Evolutionary conservation across 495 filamentous ascomycete genomes (phyloP).

Genomic region (Recurvomyces mirabilis): DNA sequence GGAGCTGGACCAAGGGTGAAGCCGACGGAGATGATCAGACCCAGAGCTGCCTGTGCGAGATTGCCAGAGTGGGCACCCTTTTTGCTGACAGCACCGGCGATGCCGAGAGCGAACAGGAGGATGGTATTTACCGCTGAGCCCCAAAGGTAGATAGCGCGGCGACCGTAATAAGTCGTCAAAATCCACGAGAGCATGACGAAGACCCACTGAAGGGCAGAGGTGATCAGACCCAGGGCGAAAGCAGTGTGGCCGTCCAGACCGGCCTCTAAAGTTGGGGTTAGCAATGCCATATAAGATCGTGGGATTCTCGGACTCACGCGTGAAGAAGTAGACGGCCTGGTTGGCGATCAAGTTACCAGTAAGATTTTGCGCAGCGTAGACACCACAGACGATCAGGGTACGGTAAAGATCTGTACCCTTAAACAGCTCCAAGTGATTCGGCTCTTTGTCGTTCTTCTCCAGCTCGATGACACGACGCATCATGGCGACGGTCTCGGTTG

Average conservation of each 20-base stretch:
- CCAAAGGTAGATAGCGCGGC: constrained; percentile 45
- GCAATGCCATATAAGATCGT: constrained; percentile 6
- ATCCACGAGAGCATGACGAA: constrained; percentile 46
- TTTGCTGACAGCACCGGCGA: constrained; percentile 35
- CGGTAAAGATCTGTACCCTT: constrained; percentile 60
- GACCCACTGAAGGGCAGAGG: constrained; percentile 39
- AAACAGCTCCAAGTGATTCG: constrained; percentile 67
- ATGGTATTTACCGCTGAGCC: constrained; percentile 38
- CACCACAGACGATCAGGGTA: constrained; percentile 38
- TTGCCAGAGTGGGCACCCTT: constrained; percentile 26
- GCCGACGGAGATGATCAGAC: constrained; percentile 45
- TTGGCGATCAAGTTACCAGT: constrained; percentile 29
- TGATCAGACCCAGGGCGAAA: constrained; percentile 43
- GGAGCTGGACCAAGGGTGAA: constrained; percentile 43
- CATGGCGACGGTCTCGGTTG: constrained; percentile 70
- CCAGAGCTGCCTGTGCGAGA: constrained; percentile 42
- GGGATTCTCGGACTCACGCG: constrained; percentile 16
- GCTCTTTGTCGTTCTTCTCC: constrained; percentile 56
- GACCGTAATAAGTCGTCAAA: constrained; percentile 39
- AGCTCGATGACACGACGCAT: constrained; percentile 73
- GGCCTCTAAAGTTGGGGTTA: constrained; percentile 32
- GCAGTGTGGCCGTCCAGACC: constrained; percentile 40
- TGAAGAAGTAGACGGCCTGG: constrained; percentile 37
- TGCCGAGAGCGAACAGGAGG: constrained; percentile 37
- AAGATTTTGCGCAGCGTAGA: constrained; percentile 24